These are phyloP conservation scores for Talaromyces sp. DNA, from an alignment of 2,329 filamentous ascomycete genomes.

Conservation along the genomic window DNA sequence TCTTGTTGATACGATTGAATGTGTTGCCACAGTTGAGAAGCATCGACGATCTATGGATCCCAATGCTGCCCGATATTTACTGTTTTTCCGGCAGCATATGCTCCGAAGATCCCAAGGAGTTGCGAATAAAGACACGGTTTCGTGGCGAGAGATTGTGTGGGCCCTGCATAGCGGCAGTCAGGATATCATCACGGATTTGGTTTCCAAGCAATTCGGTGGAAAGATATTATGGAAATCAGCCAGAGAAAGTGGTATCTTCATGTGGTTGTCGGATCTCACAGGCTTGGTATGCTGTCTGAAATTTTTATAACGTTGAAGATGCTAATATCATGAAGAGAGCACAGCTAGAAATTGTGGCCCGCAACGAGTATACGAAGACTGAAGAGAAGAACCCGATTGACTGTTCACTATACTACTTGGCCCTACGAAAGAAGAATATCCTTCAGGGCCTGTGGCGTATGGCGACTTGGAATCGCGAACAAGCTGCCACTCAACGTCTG, in stretches of 20 bases:
- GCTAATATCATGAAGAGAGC: constrained; percentile 46
- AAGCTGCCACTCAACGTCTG: constrained; percentile 70
- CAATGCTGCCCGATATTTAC: constrained; percentile 79
- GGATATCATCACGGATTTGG: constrained; percentile 81
- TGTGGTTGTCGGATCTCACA: constrained; percentile 79
- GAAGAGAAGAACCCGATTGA: constrained; percentile 86
- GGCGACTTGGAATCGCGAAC: constrained; percentile 83
- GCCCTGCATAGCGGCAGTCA: constrained; percentile 55
- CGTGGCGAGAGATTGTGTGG: constrained; percentile 50
- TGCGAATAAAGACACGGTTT: constrained; percentile 54
- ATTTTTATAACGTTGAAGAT: background rate
- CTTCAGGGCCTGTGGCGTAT: constrained; percentile 92
- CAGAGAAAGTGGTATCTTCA: constrained; percentile 81
- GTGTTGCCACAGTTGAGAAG: constrained; percentile 75
- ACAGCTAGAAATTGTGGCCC: constrained; percentile 85
- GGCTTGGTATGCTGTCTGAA: constrained; percentile 59
- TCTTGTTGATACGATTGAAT: constrained; percentile 78
- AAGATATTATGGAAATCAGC: constrained; percentile 81
- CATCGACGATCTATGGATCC: constrained; percentile 86
- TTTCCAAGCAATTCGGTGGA: constrained; percentile 72
- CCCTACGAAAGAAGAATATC: constrained; percentile 83
- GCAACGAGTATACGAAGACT: constrained; percentile 85
- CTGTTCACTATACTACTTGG: constrained; percentile 87
- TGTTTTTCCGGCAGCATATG: constrained; percentile 79
- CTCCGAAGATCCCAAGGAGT: constrained; percentile 62